phyloP scores from a whole-genome alignment of 2,329 filamentous ascomycete genomes.

The Pleurostoma richardsiae region DNA sequence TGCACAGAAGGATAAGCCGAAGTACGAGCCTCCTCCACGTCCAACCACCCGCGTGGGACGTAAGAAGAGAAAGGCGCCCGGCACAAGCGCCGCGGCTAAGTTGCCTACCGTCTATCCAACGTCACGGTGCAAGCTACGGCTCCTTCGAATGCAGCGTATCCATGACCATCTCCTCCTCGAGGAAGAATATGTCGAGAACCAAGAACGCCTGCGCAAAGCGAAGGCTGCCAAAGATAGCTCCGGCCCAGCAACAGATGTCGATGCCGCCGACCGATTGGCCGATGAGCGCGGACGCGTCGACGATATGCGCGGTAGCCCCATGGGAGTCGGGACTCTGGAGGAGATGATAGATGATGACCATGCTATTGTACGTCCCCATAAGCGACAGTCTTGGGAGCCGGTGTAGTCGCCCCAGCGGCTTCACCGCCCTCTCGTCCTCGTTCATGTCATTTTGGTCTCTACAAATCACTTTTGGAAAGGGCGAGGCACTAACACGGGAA shows the following conservation, averaged over 20 bases:
- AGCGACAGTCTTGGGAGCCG: too few species aligned
- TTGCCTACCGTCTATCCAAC: slow-evolving; percentile 92
- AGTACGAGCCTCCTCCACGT: slow-evolving; percentile 97
- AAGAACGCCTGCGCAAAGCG: slow-evolving; percentile 89
- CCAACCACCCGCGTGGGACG: slow-evolving; percentile 95
- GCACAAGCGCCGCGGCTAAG: slow-evolving; percentile 91
- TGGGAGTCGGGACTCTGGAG: slow-evolving; percentile 96
- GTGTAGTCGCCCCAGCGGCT: too few species aligned
- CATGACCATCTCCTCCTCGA: slow-evolving; percentile 96
- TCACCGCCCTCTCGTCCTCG: too few species aligned
- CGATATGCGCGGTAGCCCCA: slow-evolving; percentile 96
- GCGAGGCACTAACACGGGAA: too few species aligned
- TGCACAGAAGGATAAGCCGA: slow-evolving; percentile 93
- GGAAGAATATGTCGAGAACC: slow-evolving; percentile 98
- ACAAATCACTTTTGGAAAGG: too few species aligned
- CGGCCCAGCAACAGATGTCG: slow-evolving; percentile 61
- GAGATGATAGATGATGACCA: slow-evolving; percentile 99
- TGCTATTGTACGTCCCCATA: slow-evolving; percentile 58
- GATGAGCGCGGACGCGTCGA: slow-evolving; percentile 94
- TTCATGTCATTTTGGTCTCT: too few species aligned
- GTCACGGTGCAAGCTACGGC: slow-evolving; percentile 93
- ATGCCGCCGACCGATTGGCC: slow-evolving; percentile 78
- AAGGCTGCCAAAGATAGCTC: slow-evolving; percentile 73
- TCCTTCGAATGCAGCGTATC: slow-evolving; percentile 96
- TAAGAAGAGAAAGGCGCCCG: slow-evolving; percentile 96